Conservation (phyloP, 345 rosid species). For the Erucastrum elatum region DNA sequence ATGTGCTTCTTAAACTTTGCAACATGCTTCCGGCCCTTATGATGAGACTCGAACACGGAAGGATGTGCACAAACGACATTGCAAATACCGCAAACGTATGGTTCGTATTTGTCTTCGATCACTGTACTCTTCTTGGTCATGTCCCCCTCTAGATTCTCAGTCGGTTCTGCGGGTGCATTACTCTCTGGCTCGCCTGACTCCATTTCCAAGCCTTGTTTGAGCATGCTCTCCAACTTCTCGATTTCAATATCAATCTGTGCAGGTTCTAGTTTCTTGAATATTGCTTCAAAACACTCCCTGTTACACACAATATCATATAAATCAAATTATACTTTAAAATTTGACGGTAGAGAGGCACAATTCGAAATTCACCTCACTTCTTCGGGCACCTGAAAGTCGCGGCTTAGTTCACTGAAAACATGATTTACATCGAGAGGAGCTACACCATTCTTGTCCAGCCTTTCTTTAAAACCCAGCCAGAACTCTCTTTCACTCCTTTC, state of each 20-base stretch:
- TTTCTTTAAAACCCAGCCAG: slow-evolving; percentile 44
- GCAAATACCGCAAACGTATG: slow-evolving; percentile 12
- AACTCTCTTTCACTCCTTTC: slow-evolving; percentile 43
- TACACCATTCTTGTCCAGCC: slow-evolving; percentile 38
- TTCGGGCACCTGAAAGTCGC: slow-evolving; percentile 31
- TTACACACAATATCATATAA: neutral
- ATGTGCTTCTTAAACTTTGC: slow-evolving; percentile 7
- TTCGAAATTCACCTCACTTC: slow-evolving; percentile 45
- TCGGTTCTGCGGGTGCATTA: neutral
- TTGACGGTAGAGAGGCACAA: neutral
- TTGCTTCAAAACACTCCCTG: slow-evolving; percentile 43
- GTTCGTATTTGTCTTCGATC: neutral
- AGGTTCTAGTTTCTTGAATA: slow-evolving; percentile 45
- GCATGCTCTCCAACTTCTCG: slow-evolving; percentile 35
- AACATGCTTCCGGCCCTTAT: slow-evolving; percentile 15
- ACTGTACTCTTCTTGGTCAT: slow-evolving; percentile 25
- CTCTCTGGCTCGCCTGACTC: slow-evolving; percentile 6
- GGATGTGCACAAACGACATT: slow-evolving; percentile 18
- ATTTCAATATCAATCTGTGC: slow-evolving; percentile 40
- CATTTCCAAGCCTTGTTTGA: slow-evolving; percentile 41
- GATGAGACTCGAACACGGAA: slow-evolving; percentile 2
- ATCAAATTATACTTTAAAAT: neutral
- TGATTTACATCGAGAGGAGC: neutral
- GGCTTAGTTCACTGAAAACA: slow-evolving; percentile 34
- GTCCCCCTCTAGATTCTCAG: slow-evolving; percentile 23